Conservation (phyloP, 805 yeast genomes). For the Henningerozyma blattae region DNA sequence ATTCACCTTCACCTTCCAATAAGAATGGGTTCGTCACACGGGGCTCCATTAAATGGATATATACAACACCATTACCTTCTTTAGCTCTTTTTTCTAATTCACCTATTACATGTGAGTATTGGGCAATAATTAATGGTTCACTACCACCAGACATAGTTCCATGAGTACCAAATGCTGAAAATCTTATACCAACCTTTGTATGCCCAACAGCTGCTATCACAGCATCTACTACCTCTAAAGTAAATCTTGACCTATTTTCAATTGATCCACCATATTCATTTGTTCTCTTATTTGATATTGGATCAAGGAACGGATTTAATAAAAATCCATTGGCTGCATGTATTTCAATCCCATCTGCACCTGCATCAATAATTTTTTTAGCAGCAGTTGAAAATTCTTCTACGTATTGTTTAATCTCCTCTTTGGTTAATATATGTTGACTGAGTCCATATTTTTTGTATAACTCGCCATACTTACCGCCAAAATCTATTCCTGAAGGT, state of each 20-base stretch:
- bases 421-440: slow-evolving; percentile 19
- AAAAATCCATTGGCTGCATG: slow-evolving; percentile 63
- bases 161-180: slow-evolving; percentile 31
- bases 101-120: slow-evolving; percentile 28
- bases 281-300: slow-evolving; percentile 31
- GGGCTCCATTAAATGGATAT: slow-evolving; percentile 35
- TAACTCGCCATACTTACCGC: slow-evolving; percentile 22
- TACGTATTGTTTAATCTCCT: slow-evolving; percentile 30
- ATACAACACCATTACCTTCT: slow-evolving; percentile 30
- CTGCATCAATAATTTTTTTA: slow-evolving; percentile 21
- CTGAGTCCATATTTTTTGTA: slow-evolving; percentile 23
- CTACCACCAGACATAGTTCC: slow-evolving; percentile 29
- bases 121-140: slow-evolving; percentile 28
- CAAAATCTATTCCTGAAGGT: slow-evolving; percentile 28
- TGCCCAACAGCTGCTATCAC: slow-evolving; percentile 40
- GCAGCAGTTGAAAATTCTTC: slow-evolving; percentile 35
- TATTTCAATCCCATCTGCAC: slow-evolving; percentile 51
- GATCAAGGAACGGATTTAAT: slow-evolving; percentile 41
- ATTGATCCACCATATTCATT: slow-evolving; percentile 45
- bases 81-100: slow-evolving; percentile 29
- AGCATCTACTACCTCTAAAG: slow-evolving; percentile 40
- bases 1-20: slow-evolving; percentile 16
- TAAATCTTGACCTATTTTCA: slow-evolving; percentile 35
- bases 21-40: slow-evolving; percentile 24
- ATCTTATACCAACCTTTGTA: slow-evolving; percentile 34